phyloP scores from a whole-genome alignment of 345 rosid genomes.

The Geranium brycei region DNA sequence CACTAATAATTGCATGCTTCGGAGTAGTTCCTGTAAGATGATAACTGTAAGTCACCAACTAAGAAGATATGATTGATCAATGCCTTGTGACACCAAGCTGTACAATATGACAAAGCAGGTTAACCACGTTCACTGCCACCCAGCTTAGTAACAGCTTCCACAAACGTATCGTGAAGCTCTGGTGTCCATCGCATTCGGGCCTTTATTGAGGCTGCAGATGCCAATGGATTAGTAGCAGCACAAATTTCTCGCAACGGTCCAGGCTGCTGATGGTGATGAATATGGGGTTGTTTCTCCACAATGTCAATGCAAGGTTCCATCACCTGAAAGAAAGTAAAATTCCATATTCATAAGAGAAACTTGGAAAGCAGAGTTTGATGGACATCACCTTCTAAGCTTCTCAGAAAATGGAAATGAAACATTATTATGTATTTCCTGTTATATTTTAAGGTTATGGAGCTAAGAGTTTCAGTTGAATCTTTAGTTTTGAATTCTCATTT shows the following conservation, averaged over 20 bases:
- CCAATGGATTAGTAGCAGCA: constrained; percentile 17
- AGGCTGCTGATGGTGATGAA: constrained; percentile 33
- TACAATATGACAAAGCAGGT: not conserved
- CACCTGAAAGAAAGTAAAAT: constrained; percentile 19
- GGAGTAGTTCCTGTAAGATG: constrained; percentile 75
- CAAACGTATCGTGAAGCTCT: constrained; percentile 84
- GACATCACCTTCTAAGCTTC: not conserved
- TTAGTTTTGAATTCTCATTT: too few species aligned
- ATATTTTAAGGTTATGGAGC: not conserved
- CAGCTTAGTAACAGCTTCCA: constrained; percentile 77
- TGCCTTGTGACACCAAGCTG: not conserved
- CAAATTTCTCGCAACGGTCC: constrained; percentile 20
- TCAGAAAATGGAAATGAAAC: not conserved
- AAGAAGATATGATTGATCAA: constrained; percentile 1
- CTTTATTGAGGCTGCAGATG: constrained; percentile 33
- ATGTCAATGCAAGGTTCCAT: constrained; percentile 17
- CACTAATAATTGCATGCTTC: constrained; percentile 13
- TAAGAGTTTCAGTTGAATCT: too few species aligned
- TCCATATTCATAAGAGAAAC: not conserved
- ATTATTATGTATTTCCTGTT: not conserved
- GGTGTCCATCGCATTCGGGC: constrained; percentile 97
- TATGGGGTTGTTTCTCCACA: constrained; percentile 21
- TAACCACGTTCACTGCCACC: constrained; percentile 85
- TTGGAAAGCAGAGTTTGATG: not conserved
- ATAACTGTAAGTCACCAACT: constrained; percentile 11